Evolutionary conservation across 1,284 basidiomycete genomes (phyloP), one percentile per base, ranked within the genome.

Genomic region (Dichomitus squalens): DNA sequence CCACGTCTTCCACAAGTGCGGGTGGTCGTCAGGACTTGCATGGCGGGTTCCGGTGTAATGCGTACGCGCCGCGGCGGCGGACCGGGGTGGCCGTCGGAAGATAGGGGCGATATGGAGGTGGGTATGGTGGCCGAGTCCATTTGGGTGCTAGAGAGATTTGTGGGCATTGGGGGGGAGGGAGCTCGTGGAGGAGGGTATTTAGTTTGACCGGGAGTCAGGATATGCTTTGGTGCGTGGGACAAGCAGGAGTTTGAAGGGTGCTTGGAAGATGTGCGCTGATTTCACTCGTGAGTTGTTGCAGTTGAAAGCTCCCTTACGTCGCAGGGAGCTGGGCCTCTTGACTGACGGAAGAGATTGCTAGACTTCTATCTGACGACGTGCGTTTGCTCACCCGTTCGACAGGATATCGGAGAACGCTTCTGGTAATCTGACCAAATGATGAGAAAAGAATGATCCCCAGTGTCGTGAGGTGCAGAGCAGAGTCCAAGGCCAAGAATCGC

Each of bases 1-100:
- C 3, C 72, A 74, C 52, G 57, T 80, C 3, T 73, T 73, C 0
- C 78, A 80, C 62, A 67, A 36, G 35, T 16, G 35, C 35, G 35
- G 14, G 11, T 36, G 35, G 35, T 16, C 35, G 3, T 36, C 35
- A n/a, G n/a, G n/a, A n/a, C n/a, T n/a, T n/a, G 35, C 12, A 36
- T 16, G n/a, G 35, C 35, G 35, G 35, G 5, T 36, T 36, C 35
- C 35, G 35, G 35, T 36, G n/a, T 16, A 14, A 16, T 16, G 35
- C 9, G 35, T 11, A 36, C 35, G 35, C 35, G 35, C 35, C 35
- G 35, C 35, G 35, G 35, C 35, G 14, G 9, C n/a, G 35, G 35
- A 12, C n/a, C 35, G 35, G 35, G 14, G 35, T 16, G 5, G 35
- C 35, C 14, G 8, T 12, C 18, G 35, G 27, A n/a, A 14, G 34